A percentile compares a stretch with the other conserved stretches of the same genome.
Evolutionary conservation across 2,329 filamentous ascomycete genomes (phyloP).

Genomic region (Diaporthe eres): DNA sequence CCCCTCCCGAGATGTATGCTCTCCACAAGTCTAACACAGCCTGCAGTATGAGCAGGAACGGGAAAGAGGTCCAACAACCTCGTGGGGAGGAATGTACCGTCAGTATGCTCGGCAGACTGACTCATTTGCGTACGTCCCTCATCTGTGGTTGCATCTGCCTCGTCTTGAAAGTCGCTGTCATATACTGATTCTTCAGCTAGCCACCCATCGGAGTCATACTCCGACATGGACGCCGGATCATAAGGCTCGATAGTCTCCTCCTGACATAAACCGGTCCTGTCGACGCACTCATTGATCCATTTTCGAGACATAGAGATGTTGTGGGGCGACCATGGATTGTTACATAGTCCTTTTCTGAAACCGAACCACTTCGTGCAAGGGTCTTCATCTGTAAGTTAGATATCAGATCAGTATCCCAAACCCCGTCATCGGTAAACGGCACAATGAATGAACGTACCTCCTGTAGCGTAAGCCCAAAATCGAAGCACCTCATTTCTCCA

Average conservation of each 20-base stretch:
- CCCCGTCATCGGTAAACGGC: not conserved
- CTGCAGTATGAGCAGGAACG: not conserved
- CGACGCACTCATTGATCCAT: not conserved
- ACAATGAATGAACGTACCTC: not conserved
- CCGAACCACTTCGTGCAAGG: not conserved
- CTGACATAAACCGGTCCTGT: not conserved
- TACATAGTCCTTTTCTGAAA: not conserved
- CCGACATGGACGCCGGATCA: no score
- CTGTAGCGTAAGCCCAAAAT: not conserved
- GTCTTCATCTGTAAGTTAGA: not conserved
- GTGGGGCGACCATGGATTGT: not conserved
- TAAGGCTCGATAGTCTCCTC: not conserved
- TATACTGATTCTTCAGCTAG: not conserved
- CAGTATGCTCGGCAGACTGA: not conserved
- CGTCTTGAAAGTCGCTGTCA: not conserved
- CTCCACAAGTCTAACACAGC: not conserved
- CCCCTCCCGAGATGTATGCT: not conserved
- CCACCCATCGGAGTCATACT: not conserved
- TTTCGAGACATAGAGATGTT: not conserved
- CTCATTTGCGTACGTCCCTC: not conserved
- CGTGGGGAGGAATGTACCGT: not conserved
- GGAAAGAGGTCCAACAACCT: not conserved
- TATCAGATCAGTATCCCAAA: not conserved
- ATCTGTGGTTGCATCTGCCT: not conserved
- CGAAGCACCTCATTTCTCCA: not conserved